These are phyloP conservation scores for Spatholobus suberectus DNA, from an alignment of 306 rosid species.

Conservation along the genomic window DNA sequence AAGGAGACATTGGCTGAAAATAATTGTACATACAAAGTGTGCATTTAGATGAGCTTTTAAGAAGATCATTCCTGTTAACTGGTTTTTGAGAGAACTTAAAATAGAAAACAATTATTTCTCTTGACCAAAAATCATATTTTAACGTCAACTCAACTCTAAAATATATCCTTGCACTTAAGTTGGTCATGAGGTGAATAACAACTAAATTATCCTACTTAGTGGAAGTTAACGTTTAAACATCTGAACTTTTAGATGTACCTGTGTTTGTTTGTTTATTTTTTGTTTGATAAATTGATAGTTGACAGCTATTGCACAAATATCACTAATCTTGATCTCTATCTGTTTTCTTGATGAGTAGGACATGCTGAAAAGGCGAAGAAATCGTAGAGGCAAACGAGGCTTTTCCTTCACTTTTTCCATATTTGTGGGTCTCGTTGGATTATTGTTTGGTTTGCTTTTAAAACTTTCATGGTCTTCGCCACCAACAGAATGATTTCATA, in stretches of 20 bases:
- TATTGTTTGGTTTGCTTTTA: conserved; percentile 78
- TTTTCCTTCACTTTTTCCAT: conserved; percentile 72
- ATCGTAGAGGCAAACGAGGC: conserved; percentile 59
- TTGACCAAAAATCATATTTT: neutral
- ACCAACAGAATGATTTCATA: conserved; percentile 51
- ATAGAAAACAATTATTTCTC: neutral
- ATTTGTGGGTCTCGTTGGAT: conserved; percentile 72
- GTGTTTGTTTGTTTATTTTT: neutral
- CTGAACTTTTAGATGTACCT: neutral
- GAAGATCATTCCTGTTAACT: neutral
- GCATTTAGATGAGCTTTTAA: neutral
- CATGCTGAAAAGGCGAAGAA: conserved; percentile 60
- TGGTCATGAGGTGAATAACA: neutral
- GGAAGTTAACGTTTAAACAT: neutral
- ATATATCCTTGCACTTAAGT: neutral
- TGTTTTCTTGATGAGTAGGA: conserved; percentile 51
- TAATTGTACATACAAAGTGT: neutral
- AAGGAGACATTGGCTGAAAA: conserved; percentile 2
- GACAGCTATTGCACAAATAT: neutral
- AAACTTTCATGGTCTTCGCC: conserved; percentile 72
- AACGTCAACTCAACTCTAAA: neutral
- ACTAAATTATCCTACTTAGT: neutral
- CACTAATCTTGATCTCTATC: neutral
- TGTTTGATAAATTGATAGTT: neutral
- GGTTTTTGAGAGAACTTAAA: neutral